phyloP scores from a whole-genome alignment of 352 stramenopile genomes.

The Globisporangium echinulatum region DNA sequence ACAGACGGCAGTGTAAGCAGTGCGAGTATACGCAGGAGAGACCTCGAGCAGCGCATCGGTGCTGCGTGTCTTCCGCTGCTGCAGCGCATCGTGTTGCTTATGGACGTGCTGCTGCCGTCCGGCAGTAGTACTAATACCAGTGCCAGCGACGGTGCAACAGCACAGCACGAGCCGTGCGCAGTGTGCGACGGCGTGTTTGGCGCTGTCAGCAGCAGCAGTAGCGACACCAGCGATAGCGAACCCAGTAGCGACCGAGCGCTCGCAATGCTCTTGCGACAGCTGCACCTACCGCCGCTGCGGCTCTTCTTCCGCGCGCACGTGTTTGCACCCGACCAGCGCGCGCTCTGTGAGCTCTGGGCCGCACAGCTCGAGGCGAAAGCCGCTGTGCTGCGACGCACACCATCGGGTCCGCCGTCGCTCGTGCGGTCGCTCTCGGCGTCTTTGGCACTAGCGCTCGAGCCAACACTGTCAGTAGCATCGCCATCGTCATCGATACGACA shows the following conservation, averaged over 20 bases:
- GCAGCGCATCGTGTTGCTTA: slow-evolving; percentile 50
- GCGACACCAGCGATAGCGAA: background rate
- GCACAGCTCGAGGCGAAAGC: slow-evolving; percentile 67
- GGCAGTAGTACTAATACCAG: background rate
- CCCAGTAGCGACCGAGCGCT: slow-evolving; percentile 13
- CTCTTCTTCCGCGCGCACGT: slow-evolving; percentile 61
- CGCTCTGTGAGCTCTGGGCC: slow-evolving; percentile 64
- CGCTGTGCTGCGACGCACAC: slow-evolving; percentile 38
- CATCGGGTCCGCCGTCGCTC: background rate
- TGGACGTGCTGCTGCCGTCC: slow-evolving; percentile 43
- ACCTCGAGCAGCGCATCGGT: slow-evolving; percentile 38
- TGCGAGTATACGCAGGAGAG: background rate
- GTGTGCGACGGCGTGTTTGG: slow-evolving; percentile 63
- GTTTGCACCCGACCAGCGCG: slow-evolving; percentile 48
- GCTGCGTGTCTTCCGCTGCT: slow-evolving; percentile 46
- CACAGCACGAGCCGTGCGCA: slow-evolving; percentile 24
- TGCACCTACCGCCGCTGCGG: slow-evolving; percentile 63
- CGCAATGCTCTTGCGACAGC: slow-evolving; percentile 36
- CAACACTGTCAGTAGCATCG: background rate
- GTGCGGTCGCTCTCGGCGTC: background rate
- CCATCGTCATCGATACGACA: slow-evolving; percentile 2
- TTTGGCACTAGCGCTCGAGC: too few relatives aligned
- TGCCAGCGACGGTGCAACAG: background rate
- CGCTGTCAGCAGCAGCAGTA: background rate
- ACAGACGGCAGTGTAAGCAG: background rate